Evolutionary conservation across 148 eudicot genomes (phyloP).

Genomic region (Rhododendron griersonianum): DNA sequence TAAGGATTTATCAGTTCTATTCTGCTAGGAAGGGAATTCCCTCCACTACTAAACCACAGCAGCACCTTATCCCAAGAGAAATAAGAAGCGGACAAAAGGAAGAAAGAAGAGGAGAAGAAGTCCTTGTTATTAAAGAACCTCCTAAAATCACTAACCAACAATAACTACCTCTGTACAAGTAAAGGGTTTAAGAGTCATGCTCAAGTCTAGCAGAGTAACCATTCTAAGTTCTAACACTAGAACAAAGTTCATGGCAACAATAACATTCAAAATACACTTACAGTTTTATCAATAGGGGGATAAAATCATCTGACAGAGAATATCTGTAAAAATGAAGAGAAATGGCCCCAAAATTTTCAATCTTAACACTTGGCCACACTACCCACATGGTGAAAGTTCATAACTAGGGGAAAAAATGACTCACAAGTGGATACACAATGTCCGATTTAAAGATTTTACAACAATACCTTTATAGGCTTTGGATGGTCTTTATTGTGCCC

Average conservation of each 20-base stretch:
- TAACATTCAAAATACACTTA: neutral
- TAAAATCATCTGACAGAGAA: neutral
- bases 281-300: neutral
- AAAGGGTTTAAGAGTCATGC: neutral
- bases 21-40: neutral
- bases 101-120: neutral
- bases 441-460: neutral
- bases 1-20: neutral
- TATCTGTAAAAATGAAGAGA: neutral
- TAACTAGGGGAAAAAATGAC: neutral
- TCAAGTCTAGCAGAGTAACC: neutral
- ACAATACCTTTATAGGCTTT: constrained; percentile 84
- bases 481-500: constrained; percentile 94
- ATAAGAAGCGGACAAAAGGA: neutral
- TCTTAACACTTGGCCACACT: neutral
- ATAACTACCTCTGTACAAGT: neutral
- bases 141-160: neutral
- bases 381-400: neutral
- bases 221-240: neutral
- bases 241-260: neutral
- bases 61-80: neutral
- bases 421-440: neutral
- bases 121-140: neutral
- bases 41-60: neutral
- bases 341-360: neutral